Evolutionary conservation across 1,139 yeast genomes (phyloP).

Genomic region (Debaryomycetaceae sp.): DNA sequence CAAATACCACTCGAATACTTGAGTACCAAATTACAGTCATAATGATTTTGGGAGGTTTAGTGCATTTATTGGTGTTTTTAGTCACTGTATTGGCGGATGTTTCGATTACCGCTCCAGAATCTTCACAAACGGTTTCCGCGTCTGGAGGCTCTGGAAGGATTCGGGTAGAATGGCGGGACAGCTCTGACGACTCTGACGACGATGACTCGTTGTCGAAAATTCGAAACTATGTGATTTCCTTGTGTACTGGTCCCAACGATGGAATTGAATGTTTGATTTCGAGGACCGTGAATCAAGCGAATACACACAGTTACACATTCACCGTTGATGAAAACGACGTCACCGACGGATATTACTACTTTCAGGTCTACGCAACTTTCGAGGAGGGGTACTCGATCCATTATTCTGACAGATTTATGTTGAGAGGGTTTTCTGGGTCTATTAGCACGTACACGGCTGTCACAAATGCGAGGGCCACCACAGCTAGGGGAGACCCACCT

Average conservation of each 20-base stretch:
- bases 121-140: slow-evolving; percentile 49
- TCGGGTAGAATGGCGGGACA: slow-evolving; percentile 61
- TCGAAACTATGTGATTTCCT: slow-evolving; percentile 44
- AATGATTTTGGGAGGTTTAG: neutral
- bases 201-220: slow-evolving; percentile 37
- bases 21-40: neutral
- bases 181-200: slow-evolving; percentile 43
- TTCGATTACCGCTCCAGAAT: slow-evolving; percentile 47
- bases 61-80: slow-evolving; percentile 1
- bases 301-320: slow-evolving; percentile 32
- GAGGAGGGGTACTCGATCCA: slow-evolving; percentile 57
- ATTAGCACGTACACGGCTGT: slow-evolving; percentile 21
- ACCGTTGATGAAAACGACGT: slow-evolving; percentile 41
- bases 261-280: slow-evolving; percentile 28
- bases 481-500: slow-evolving; percentile 30
- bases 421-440: slow-evolving; percentile 71
- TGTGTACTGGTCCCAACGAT: slow-evolving; percentile 67
- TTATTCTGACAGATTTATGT: slow-evolving; percentile 63
- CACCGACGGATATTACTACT: slow-evolving; percentile 62
- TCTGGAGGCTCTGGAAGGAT: slow-evolving; percentile 47
- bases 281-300: neutral
- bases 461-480: slow-evolving; percentile 9
- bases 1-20: no score
- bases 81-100: slow-evolving; percentile 48
- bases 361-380: slow-evolving; percentile 56